Evolutionary conservation across 306 rosid genomes (phyloP).

Genomic region (Pyrus bretschneideri): DNA sequence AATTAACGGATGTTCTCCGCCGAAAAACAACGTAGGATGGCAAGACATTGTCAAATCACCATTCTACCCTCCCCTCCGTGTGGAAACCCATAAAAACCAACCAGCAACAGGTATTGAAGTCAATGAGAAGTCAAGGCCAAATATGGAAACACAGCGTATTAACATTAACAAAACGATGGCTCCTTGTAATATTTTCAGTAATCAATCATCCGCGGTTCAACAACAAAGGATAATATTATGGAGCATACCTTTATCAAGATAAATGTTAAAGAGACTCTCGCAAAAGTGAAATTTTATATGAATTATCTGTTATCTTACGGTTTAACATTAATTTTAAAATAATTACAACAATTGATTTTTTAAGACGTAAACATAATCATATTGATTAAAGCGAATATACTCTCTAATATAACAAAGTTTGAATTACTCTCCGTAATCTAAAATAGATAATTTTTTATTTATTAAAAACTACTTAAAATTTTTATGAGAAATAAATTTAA

Average conservation of each 20-base stretch:
- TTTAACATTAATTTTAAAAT: too few species aligned
- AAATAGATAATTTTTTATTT: too few species aligned
- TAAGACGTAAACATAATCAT: too few species aligned
- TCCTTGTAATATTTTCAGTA: neutral
- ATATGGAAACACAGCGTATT: neutral
- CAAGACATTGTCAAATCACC: neutral
- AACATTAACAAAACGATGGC: neutral
- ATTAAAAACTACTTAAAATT: too few species aligned
- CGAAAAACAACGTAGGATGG: neutral
- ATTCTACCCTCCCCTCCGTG: neutral
- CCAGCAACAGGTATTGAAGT: neutral
- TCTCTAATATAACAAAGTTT: rapidly evolving
- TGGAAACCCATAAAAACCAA: neutral
- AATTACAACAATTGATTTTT: too few species aligned
- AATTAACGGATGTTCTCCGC: neutral
- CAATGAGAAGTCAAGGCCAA: neutral
- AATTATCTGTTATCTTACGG: too few species aligned
- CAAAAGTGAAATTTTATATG: rapidly evolving
- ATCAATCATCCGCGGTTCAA: neutral
- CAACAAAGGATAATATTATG: too few species aligned
- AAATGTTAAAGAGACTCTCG: too few species aligned
- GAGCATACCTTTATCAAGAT: too few species aligned
- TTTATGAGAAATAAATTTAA: too few species aligned
- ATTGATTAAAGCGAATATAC: too few species aligned
- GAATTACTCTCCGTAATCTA: too few species aligned